Base-by-base conservation (phyloP, 768 basidiomycete species). In the Russula emetica region DNA sequence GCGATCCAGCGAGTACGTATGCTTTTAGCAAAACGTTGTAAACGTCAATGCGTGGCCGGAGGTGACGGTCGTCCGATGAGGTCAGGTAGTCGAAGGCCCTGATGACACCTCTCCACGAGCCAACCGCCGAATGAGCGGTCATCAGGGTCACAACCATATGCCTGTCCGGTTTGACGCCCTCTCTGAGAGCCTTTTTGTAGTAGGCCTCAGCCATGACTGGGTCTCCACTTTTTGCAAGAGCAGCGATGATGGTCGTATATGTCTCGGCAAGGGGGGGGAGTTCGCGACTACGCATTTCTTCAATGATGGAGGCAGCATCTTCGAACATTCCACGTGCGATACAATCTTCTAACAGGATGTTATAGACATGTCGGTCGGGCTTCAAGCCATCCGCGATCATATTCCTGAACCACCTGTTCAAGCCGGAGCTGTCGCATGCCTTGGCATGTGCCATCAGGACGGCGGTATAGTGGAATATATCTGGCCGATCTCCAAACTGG, bases 11-110 rank as follows among this genome's bases (percentile, higher is more conserved):
- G 53, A 88, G 77, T 58, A 96, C 83, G 70, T 92, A 89, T 2
- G 92, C 92, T 74, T 91, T 92, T 68, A 96, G 76, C 28, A 97
- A 79, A 28, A 84, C 84, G 73, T 93, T 93, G 74, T 85, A 87
- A 57, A 87, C 79, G 55, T 84, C 80, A 71, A 88, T 80, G 47
- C 81, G 77, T 44, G 85, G 76, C 56, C 76, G 72, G 49, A 77
- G 72, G 47, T 76, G 71, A 59, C 76, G 74, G 59, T 68, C 55
- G 13, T 71, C 70, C 32, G 77, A 71, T 40, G 76, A 69, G 42
- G 74, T 73, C 51, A 92, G 75, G 67, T 82, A 84, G 67, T 87
- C 83, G 70, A 88, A 96, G 14, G 85, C 76, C 26, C 82, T 79
- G 62, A 92, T 79, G 22, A 87, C 92, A 28, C 85, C 85, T 51